Evolutionary conservation across 345 rosid species (phyloP).

Genomic region (Eucalyptus regnans): DNA sequence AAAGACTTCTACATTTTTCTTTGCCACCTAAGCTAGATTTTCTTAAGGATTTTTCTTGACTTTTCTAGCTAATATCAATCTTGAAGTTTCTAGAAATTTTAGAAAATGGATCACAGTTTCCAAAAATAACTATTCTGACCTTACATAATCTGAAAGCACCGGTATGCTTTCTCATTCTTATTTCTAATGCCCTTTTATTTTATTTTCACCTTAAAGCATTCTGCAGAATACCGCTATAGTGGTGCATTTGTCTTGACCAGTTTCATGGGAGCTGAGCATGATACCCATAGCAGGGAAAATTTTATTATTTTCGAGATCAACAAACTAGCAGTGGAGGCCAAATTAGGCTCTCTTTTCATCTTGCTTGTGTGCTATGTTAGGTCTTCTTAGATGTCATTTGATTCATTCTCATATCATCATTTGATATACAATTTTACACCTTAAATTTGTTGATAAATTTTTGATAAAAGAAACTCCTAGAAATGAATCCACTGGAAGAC

Average conservation of each 20-base stretch:
- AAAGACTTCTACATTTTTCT: too few species aligned
- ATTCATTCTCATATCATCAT: background rate
- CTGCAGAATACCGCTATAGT: slow-evolving; percentile 80
- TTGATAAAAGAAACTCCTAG: background rate
- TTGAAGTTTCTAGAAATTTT: too few species aligned
- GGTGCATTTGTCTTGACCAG: slow-evolving; percentile 68
- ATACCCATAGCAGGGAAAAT: slow-evolving; percentile 54
- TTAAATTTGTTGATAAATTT: background rate
- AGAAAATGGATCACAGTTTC: too few species aligned
- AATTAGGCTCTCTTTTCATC: slow-evolving; percentile 67
- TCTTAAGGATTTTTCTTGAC: too few species aligned
- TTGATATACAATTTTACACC: background rate
- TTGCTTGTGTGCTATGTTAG: slow-evolving; percentile 83
- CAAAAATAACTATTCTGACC: background rate
- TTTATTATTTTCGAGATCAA: slow-evolving; percentile 77
- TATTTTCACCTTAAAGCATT: slow-evolving; percentile 38
- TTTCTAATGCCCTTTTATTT: slow-evolving; percentile 5
- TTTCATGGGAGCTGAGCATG: slow-evolving; percentile 55
- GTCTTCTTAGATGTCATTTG: background rate
- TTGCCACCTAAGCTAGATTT: too few species aligned
- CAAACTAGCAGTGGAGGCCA: slow-evolving; percentile 66
- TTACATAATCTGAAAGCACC: background rate
- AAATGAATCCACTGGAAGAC: background rate
- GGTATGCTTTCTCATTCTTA: background rate
- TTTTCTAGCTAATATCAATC: too few species aligned